Evolutionary conservation across 176 grass and related monocot genomes (phyloP).

Genomic region (Alloteropsis semialata): DNA sequence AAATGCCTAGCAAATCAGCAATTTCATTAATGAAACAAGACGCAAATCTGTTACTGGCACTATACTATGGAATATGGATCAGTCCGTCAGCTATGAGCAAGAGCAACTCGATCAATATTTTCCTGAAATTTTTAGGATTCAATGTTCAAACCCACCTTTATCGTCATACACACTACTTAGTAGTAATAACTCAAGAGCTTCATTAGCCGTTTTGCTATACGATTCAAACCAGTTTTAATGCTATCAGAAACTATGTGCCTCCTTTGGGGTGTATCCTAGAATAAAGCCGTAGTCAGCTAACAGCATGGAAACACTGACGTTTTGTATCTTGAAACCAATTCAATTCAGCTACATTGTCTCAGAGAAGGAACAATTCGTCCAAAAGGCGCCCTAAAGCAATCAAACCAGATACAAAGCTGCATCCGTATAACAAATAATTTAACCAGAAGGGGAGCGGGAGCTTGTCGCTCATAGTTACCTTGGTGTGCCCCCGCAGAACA

Average conservation of each 20-base stretch:
- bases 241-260: not conserved
- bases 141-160: not conserved
- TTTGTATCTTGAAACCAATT: not conserved
- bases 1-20: not conserved
- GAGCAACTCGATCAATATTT: not conserved
- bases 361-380: not conserved
- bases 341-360: not conserved
- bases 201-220: not conserved
- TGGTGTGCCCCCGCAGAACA: constrained; percentile 79
- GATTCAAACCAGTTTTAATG: not conserved
- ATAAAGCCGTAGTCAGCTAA: not conserved
- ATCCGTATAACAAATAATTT: not conserved
- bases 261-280: not conserved
- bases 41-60: not conserved
- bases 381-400: not conserved
- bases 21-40: not conserved
- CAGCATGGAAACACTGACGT: not conserved
- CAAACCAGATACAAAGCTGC: not conserved
- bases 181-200: not conserved
- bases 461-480: constrained; percentile 37
- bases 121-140: not conserved
- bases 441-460: not conserved
- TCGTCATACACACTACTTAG: not conserved
- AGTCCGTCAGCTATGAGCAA: not conserved
- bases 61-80: not conserved